Conservation (phyloP, 2,329 filamentous ascomycete genomes). For the Sporothrix globosa region DNA sequence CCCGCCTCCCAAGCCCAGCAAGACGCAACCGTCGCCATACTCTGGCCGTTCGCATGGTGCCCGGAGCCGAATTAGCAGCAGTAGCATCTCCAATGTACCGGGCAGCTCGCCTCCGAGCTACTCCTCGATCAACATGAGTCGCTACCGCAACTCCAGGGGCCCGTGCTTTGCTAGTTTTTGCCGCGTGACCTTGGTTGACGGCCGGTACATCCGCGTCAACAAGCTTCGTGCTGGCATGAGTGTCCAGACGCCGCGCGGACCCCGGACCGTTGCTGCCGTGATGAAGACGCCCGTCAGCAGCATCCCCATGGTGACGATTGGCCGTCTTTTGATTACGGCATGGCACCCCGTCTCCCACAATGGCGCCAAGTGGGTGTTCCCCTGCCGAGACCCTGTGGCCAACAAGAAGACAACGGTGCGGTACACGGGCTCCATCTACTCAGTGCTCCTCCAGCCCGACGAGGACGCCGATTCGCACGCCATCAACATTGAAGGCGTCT, state of each 20-base stretch:
- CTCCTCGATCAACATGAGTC: constrained; percentile 46
- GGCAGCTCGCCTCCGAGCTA: constrained; percentile 28
- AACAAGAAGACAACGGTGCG: constrained; percentile 40
- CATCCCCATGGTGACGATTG: constrained; percentile 51
- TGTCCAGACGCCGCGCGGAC: constrained; percentile 56
- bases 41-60: not conserved
- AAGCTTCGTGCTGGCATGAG: constrained; percentile 51
- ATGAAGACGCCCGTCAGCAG: constrained; percentile 53
- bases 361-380: constrained; percentile 39
- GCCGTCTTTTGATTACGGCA: constrained; percentile 56
- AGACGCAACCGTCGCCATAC: not conserved
- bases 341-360: constrained; percentile 58
- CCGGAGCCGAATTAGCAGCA: not conserved
- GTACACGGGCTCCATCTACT: constrained; percentile 60
- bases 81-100: constrained; percentile 26
- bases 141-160: constrained; percentile 48
- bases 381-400: constrained; percentile 38
- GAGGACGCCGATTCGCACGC: constrained; percentile 53
- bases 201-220: constrained; percentile 47
- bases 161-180: constrained; percentile 60
- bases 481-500: constrained; percentile 51
- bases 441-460: constrained; percentile 57
- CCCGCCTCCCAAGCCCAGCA: constrained; percentile 50
- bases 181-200: constrained; percentile 49
- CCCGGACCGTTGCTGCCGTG: constrained; percentile 54